phyloP scores from a whole-genome alignment of 257 asterid genomes.

The Gardenia jasminoides region DNA sequence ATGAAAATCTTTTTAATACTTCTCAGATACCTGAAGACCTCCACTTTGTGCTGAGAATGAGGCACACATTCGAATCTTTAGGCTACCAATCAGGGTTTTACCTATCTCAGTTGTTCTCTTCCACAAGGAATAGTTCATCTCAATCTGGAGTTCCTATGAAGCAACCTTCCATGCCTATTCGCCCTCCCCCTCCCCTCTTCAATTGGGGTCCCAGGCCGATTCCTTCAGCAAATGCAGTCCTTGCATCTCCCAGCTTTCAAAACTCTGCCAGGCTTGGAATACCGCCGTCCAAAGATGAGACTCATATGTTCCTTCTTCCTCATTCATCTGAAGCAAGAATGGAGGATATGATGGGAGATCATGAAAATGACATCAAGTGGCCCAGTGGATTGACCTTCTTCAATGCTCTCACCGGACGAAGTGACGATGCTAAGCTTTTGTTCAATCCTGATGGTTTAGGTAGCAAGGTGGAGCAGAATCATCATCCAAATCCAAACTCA shows the following conservation, averaged over 20 bases:
- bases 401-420: constrained; percentile 68
- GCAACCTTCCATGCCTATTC: constrained; percentile 55
- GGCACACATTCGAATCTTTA: constrained; percentile 89
- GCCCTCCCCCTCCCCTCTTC: constrained; percentile 65
- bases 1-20: constrained; percentile 5
- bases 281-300: constrained; percentile 58
- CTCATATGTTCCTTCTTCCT: constrained; percentile 81
- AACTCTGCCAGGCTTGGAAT: constrained; percentile 52
- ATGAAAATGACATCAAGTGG: constrained; percentile 87
- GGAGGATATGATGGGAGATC: constrained; percentile 67
- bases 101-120: constrained; percentile 86
- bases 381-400: constrained; percentile 83
- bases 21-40: constrained; percentile 90
- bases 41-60: constrained; percentile 95
- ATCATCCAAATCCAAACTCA: constrained; percentile 29
- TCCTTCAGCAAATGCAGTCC: constrained; percentile 42
- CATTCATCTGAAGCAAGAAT: constrained; percentile 62
- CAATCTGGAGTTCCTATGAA: constrained; percentile 52
- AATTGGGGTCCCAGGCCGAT: constrained; percentile 80
- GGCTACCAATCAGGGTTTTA: constrained; percentile 95
- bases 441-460: constrained; percentile 59
- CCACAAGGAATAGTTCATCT: constrained; percentile 59
- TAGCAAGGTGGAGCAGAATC: constrained; percentile 35
- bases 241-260: constrained; percentile 55
- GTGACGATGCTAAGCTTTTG: constrained; percentile 70